A percentile compares a stretch with the other conserved stretches of the same genome.
phyloP scores from a whole-genome alignment of 2,329 filamentous ascomycete genomes.

The Fusarium beomiforme region DNA sequence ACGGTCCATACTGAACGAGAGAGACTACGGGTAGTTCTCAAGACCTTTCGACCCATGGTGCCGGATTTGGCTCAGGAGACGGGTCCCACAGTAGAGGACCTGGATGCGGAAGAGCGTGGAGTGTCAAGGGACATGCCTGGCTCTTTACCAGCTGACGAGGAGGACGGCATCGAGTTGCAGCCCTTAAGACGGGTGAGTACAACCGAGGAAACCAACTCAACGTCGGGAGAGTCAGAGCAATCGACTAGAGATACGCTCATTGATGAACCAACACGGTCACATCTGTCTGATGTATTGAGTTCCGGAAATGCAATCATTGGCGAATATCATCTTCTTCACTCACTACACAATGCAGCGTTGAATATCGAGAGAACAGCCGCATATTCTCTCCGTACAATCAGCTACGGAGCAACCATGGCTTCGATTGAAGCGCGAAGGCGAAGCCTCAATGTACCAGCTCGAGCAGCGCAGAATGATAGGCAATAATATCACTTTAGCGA shows the following conservation, averaged over 20 bases:
- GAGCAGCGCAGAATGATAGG: conserved; percentile 35
- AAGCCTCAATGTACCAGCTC: conserved; percentile 41
- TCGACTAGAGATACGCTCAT: conserved; percentile 38
- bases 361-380: conserved; percentile 60
- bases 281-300: conserved; percentile 59
- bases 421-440: conserved; percentile 58
- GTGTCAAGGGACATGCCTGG: conserved; percentile 54
- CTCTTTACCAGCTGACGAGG: conserved; percentile 49
- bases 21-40: conserved; percentile 61
- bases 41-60: conserved; percentile 50
- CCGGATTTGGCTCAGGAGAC: conserved; percentile 44
- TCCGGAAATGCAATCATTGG: conserved; percentile 66
- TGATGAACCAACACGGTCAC: conserved; percentile 49
- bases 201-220: conserved; percentile 36
- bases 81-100: conserved; percentile 55
- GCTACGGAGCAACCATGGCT: conserved; percentile 65
- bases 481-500: conserved; percentile 13
- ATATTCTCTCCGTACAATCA: conserved; percentile 62
- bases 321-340: conserved; percentile 63
- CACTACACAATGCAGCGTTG: conserved; percentile 58
- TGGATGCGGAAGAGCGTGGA: conserved; percentile 67
- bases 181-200: conserved; percentile 42
- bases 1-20: conserved; percentile 70
- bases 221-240: conserved; percentile 44
- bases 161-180: conserved; percentile 59